phyloP scores from a whole-genome alignment of 176 grass and related monocot genomes.

The Neostapfia colusana region DNA sequence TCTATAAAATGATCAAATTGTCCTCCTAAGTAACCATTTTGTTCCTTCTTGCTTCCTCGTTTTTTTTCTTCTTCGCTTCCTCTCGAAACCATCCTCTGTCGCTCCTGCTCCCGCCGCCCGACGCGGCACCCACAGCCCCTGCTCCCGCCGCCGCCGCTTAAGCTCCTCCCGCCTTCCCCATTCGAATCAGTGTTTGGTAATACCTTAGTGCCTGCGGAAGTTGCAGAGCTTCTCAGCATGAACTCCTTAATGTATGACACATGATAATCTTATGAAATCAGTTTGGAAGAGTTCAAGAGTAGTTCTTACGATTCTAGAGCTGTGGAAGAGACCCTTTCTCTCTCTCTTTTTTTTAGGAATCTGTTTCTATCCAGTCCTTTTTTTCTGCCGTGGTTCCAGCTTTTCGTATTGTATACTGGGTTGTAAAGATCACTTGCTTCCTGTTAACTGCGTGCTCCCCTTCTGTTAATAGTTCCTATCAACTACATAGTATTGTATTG shows the following conservation, averaged over 20 bases:
- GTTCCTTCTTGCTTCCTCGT: too few relatives aligned
- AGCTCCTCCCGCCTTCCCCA: too few relatives aligned
- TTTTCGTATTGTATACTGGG: neutral
- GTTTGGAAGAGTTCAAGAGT: neutral
- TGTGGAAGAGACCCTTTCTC: neutral
- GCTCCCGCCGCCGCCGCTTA: too few relatives aligned
- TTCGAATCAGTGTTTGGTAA: too few relatives aligned
- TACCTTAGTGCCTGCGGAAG: slow-evolving; percentile 76
- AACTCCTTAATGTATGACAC: slow-evolving; percentile 26
- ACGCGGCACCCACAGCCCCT: too few relatives aligned
- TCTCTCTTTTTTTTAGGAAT: neutral
- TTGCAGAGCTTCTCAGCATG: slow-evolving; percentile 71
- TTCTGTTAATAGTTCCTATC: neutral
- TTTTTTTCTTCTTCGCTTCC: too few relatives aligned
- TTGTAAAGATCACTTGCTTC: neutral
- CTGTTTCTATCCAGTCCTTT: neutral
- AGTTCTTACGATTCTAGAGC: neutral
- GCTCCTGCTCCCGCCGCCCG: too few relatives aligned
- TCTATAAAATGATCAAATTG: too few relatives aligned
- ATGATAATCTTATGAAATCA: slow-evolving; percentile 24
- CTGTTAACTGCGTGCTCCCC: neutral
- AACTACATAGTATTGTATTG: neutral
- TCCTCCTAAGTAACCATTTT: too few relatives aligned
- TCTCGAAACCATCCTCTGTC: too few relatives aligned
- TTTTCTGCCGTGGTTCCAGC: neutral